Evolutionary conservation across 2,329 filamentous ascomycete genomes (phyloP), one percentile per base, ranked within the genome.

Genomic region (Venturia effusa): DNA sequence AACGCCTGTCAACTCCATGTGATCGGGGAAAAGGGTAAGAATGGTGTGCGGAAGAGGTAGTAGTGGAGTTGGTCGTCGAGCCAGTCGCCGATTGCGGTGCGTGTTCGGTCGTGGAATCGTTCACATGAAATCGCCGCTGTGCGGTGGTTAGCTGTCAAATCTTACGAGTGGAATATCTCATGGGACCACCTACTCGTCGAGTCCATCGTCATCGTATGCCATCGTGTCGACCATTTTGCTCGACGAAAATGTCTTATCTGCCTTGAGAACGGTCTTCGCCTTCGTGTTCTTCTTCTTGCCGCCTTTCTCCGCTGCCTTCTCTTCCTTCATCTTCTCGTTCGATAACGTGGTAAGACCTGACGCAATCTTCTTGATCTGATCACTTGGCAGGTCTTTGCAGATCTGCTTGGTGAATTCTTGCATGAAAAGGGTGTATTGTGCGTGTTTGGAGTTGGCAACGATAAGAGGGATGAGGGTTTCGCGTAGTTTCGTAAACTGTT

Each of bases 231-330:
- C 82, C 61, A 78, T 77, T 67, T 70, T 51, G 13, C n/a, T 48
- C 32, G 30, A 74, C 70, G 75, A 77, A 71, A 82, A 74, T 78
- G 81, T 78, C 72, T 88, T 79, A 72, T 77, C 79, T 65, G 89
- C 86, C 64, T 89, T 88, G 61, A 97, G 80, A 7, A 85, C 88
- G 22, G 89, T 85, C 86, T 99, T 99, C 45, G 89, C 96, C 86
- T 97, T 97, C 67, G 90, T 89, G 4, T 92, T 92, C 84, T 97
- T 97, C 86, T 97, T 99, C 89, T 97, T 99, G 71, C 88, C 90
- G 63, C 90, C 87, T 82, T 96, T 97, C 68, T 96, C 91, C 3
- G 90, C 85, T 4, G 88, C 87, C 83, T 97, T 97, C 83, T 99
- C 94, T 76, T 97, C 92, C 81, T 92, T 95, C 88, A 97, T 88